Percentiles rank a stretch among this genome's conserved stretches.
These are phyloP conservation scores for Colletotrichum lini DNA, from an alignment of 2,329 filamentous ascomycete genomes.

Conservation along the genomic window DNA sequence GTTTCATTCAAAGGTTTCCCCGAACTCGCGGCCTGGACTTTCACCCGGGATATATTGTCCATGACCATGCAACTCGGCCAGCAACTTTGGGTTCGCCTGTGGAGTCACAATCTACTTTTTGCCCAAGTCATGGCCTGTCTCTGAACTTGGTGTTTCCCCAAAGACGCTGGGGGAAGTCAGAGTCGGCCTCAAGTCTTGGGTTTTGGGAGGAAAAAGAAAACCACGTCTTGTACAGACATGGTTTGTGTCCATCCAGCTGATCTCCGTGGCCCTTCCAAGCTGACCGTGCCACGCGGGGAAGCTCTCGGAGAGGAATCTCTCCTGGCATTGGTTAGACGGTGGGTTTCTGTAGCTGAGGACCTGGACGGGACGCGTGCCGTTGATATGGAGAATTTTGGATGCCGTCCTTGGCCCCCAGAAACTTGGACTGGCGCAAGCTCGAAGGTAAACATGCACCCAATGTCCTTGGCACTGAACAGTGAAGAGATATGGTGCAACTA, in stretches of 20 bases:
- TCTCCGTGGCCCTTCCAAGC: constrained; percentile 2
- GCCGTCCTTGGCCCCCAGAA: background rate
- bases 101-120: background rate
- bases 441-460: background rate
- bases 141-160: background rate
- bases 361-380: background rate
- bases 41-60: background rate
- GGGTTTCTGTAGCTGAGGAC: constrained; percentile 13
- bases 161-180: background rate
- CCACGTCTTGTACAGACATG: constrained; percentile 21
- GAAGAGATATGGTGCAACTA: constrained; percentile 4
- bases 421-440: background rate
- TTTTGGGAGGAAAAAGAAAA: constrained; percentile 5
- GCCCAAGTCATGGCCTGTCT: background rate
- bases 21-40: background rate
- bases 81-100: background rate
- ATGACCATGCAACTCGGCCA: background rate
- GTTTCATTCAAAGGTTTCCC: constrained; percentile 5
- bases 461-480: no score
- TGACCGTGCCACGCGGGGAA: constrained; percentile 58
- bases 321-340: constrained; percentile 9
- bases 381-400: background rate
- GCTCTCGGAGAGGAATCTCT: constrained; percentile 35
- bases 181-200: background rate
- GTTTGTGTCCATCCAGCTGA: constrained; percentile 21